Evolutionary conservation across 257 asterid genomes (phyloP), one percentile per base, ranked within the genome.

Genomic region (Petunia secreta): DNA sequence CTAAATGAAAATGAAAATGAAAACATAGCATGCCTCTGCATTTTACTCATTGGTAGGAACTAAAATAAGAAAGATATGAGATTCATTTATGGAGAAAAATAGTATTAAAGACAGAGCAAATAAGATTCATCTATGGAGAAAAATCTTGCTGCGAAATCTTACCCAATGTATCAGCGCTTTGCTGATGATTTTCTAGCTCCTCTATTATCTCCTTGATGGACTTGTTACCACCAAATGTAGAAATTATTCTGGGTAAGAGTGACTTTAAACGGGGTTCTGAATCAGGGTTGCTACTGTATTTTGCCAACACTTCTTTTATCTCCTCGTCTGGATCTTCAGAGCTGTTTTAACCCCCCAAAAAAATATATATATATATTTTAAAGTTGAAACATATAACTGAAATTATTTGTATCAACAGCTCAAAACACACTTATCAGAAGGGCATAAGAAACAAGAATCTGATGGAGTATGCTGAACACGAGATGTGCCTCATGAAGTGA

Each of bases 91-190:
- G 13, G 44, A 71, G 59, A 71, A 5, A 71, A 46, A 39, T 48
- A 52, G 43, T 69, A 46, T 48, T 25, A 34, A 71, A 69, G 10
- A 48, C 16, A 46, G 77, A 46, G 77, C 40, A 71, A 41, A 5
- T 71, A 43, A 71, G 25, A 48, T 38, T 71, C 59, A 25, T 71
- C n/a, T 71, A 71, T 10, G 59, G 4, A 48, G 43, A 46, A 44
- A 69, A 69, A 43, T 25, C 59, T 46, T 46, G 25, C 40, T 25
- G n/a, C 43, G 25, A 46, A 75, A 59, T 34, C 90, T 84, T 82
- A 92, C 99, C 99, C 86, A 90, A 85, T 77, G 91, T 40, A 89
- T 95, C 97, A 52, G 89, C 95, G 87, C 96, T 93, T 66, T 76
- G 87, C 81, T 88, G 97, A 85, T 90, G 91, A 78, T 87, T 88